Percentiles rank a stretch among this genome's conserved stretches.
Conservation (phyloP, 805 yeast species). For the Saccharomycopsis fodiens region DNA sequence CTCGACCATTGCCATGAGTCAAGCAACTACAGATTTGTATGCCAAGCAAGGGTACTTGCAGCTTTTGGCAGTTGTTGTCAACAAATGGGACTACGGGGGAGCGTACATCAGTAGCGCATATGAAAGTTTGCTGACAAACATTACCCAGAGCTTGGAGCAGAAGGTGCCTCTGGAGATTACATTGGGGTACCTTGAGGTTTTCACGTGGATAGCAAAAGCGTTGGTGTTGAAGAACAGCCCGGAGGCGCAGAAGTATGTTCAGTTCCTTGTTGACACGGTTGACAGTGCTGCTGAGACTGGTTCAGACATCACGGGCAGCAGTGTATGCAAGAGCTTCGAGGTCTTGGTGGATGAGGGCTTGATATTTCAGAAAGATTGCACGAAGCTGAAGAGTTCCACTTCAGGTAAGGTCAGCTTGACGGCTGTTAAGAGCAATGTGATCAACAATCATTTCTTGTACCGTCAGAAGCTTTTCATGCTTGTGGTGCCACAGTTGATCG, state of each 20-base stretch:
- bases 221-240: constrained; percentile 51
- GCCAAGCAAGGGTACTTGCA: constrained; percentile 51
- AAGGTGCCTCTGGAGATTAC: neutral
- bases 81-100: constrained; percentile 38
- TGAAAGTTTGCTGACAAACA: neutral
- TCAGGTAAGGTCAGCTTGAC: neutral
- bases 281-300: constrained; percentile 22
- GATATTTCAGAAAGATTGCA: constrained; percentile 39
- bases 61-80: constrained; percentile 44
- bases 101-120: neutral
- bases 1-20: neutral
- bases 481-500: constrained; percentile 48
- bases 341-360: constrained; percentile 62
- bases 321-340: constrained; percentile 50
- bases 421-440: constrained; percentile 16
- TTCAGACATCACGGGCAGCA: constrained; percentile 26
- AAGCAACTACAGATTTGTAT: constrained; percentile 3
- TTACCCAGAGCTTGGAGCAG: neutral
- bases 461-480: constrained; percentile 72
- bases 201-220: constrained; percentile 70
- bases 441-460: constrained; percentile 60
- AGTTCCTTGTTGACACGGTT: constrained; percentile 31
- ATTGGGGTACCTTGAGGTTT: constrained; percentile 36
- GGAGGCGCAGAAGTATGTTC: constrained; percentile 29
- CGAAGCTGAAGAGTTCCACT: constrained; percentile 18